phyloP scores from a whole-genome alignment of 305 asterid genomes.

The Andrographis paniculata region DNA sequence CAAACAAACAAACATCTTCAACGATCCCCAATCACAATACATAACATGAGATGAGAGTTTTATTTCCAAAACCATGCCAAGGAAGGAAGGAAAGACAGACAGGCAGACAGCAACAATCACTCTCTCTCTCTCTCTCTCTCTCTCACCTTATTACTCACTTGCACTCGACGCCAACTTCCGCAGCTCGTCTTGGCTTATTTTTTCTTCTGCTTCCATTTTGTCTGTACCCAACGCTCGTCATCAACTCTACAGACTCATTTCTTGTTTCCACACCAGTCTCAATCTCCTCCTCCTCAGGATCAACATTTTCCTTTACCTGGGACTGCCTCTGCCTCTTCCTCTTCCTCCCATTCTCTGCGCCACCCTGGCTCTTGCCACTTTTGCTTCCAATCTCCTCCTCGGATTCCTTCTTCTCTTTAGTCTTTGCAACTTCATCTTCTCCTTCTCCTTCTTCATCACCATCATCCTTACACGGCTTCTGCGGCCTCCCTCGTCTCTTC shows the following conservation, averaged over 20 bases:
- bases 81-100: conserved; percentile 5
- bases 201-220: conserved; percentile 70
- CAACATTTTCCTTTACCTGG: conserved; percentile 37
- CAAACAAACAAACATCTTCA: no score
- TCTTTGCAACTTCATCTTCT: conserved; percentile 38
- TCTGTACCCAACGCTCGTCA: conserved; percentile 60
- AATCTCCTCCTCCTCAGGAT: conserved; percentile 27
- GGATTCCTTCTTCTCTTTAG: conserved; percentile 30
- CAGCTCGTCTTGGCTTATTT: conserved; percentile 83
- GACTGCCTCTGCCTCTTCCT: conserved; percentile 58
- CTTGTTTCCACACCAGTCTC: conserved; percentile 38
- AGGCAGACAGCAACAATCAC: conserved; percentile 14
- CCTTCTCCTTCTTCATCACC: no score
- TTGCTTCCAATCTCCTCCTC: conserved; percentile 32
- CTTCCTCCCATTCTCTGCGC: conserved; percentile 52
- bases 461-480: conserved; percentile 43
- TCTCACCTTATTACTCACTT: conserved; percentile 27
- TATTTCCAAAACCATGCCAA: no score
- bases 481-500: conserved; percentile 71
- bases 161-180: conserved; percentile 91
- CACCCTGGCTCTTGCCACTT: conserved; percentile 31
- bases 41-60: no score
- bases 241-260: conserved; percentile 24
- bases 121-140: conserved; percentile 12
- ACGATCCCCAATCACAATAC: no score